Conservation (phyloP, 768 basidiomycete species). For the Termitomyces sp. region DNA sequence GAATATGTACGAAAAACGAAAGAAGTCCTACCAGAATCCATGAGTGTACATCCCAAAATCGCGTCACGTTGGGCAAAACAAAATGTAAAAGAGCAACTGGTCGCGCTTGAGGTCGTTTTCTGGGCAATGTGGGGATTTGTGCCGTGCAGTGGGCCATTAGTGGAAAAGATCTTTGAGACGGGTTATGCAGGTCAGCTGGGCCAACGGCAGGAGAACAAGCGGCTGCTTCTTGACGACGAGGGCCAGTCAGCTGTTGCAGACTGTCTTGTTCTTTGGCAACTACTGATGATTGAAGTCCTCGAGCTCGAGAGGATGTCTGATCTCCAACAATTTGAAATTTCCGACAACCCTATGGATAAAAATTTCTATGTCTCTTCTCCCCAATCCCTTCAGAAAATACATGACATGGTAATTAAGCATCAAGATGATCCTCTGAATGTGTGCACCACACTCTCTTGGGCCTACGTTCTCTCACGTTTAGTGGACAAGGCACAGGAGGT, state of each 20-base stretch:
- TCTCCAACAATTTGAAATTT: conserved; percentile 44
- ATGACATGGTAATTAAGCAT: conserved; percentile 59
- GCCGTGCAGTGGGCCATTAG: conserved; percentile 57
- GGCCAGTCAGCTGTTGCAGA: conserved; percentile 63
- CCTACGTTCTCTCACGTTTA: conserved; percentile 73
- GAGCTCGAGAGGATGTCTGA: conserved; percentile 72
- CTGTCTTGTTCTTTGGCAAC: conserved; percentile 69
- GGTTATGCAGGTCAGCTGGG: conserved; percentile 66
- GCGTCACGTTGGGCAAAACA: conserved; percentile 73
- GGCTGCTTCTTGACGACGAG: conserved; percentile 70
- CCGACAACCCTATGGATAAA: conserved; percentile 40
- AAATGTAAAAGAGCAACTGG: conserved; percentile 71
- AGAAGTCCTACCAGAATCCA: conserved; percentile 39
- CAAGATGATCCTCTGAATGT: conserved; percentile 56
- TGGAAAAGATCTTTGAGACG: conserved; percentile 58
- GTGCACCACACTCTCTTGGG: conserved; percentile 78
- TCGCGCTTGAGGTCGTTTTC: conserved; percentile 81
- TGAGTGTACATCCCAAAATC: conserved; percentile 46
- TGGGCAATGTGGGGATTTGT: conserved; percentile 82
- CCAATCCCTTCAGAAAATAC: conserved; percentile 56
- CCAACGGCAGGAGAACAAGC: conserved; percentile 53
- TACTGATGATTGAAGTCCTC: conserved; percentile 73
- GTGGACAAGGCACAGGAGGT: conserved; percentile 44
- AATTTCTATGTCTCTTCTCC: conserved; percentile 60
- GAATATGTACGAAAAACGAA: conserved; percentile 57